Evolutionary conservation across 129 eudicot species (phyloP).

Genomic region (Saposhnikovia divaricata): DNA sequence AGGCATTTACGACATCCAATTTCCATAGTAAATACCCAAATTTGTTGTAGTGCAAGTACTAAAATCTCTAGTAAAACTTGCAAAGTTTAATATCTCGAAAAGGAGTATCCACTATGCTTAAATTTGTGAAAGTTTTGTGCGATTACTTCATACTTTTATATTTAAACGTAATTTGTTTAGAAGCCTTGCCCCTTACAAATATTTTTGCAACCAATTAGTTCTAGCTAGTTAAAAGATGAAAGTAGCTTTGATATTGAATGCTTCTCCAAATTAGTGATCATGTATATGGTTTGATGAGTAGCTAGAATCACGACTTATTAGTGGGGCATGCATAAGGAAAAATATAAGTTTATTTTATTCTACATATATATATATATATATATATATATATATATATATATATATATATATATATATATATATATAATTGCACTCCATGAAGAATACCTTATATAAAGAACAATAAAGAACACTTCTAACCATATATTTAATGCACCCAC

Average conservation of each 20-base stretch:
- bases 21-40: too few species aligned
- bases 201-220: not conserved
- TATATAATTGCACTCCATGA: too few species aligned
- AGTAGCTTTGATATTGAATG: not conserved
- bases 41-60: too few species aligned
- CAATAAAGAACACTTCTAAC: too few species aligned
- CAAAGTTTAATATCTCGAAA: too few species aligned
- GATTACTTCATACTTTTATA: not conserved
- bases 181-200: not conserved
- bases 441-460: too few species aligned
- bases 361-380: not conserved
- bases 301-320: not conserved
- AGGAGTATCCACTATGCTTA: not conserved
- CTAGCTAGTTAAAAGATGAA: not conserved
- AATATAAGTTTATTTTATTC: not conserved
- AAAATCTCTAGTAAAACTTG: too few species aligned
- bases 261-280: not conserved
- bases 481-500: too few species aligned
- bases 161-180: not conserved
- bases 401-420: too few species aligned
- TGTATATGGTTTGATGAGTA: not conserved
- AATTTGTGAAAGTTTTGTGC: too few species aligned
- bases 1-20: too few species aligned
- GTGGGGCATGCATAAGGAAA: not conserved
- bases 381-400: too few species aligned